Evolutionary conservation across 306 rosid species (phyloP).

Genomic region (Neltuma alba): DNA sequence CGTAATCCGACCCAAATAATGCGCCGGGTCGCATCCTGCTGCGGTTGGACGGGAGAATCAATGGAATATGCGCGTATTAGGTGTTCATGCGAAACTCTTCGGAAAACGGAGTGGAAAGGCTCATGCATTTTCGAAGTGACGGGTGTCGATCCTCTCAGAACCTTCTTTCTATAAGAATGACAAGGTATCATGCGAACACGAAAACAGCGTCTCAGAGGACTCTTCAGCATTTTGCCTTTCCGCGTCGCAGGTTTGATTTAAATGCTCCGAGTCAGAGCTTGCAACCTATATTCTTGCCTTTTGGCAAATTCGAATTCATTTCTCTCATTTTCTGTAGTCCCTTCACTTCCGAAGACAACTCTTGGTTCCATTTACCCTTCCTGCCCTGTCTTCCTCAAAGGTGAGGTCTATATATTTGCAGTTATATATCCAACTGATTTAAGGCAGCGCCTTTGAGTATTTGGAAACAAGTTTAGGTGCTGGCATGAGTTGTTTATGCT

Average conservation of each 20-base stretch:
- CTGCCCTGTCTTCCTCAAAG: conserved; percentile 16
- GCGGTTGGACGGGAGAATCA: no score
- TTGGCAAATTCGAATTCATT: conserved; percentile 20
- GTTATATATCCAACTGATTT: background rate
- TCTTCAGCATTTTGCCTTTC: background rate
- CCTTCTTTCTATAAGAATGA: background rate
- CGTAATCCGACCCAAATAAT: no score
- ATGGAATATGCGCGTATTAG: background rate
- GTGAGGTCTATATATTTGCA: conserved; percentile 2
- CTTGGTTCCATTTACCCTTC: conserved; percentile 10
- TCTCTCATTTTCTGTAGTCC: conserved; percentile 16
- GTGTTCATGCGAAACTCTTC: background rate
- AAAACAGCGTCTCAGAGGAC: background rate
- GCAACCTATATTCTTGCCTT: conserved; percentile 19
- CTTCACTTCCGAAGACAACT: conserved; percentile 24
- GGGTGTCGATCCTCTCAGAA: no score
- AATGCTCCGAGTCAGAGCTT: conserved; percentile 41
- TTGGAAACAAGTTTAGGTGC: background rate
- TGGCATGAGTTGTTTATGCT: background rate
- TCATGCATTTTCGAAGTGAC: background rate
- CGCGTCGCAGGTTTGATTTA: background rate
- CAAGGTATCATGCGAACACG: background rate
- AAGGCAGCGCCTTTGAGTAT: background rate
- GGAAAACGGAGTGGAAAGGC: background rate
- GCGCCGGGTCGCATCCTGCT: no score